Percentiles rank a stretch among this genome's conserved stretches.
phyloP scores from a whole-genome alignment of 2,329 filamentous ascomycete species.

The Zymoseptoria tritici region DNA sequence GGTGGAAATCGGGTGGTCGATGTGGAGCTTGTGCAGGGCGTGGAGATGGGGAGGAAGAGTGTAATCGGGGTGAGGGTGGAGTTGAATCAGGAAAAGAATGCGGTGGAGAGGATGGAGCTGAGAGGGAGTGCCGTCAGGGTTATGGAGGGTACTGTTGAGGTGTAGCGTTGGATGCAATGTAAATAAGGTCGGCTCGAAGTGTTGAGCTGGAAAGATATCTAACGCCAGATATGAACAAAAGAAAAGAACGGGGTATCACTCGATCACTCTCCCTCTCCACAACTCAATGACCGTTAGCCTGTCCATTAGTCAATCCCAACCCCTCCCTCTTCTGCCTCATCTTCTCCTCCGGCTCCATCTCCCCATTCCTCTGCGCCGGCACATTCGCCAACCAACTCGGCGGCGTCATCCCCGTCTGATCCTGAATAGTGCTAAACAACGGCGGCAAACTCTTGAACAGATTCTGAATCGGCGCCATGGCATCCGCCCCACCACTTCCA shows the following conservation, averaged over 20 bases:
- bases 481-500: conserved; percentile 45
- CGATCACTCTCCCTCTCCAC: not conserved
- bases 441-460: conserved; percentile 80
- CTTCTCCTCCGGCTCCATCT: not conserved
- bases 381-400: conserved; percentile 61
- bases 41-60: conserved; percentile 46
- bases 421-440: conserved; percentile 75
- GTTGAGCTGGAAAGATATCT: not conserved
- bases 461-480: conserved; percentile 52
- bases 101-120: conserved; percentile 37
- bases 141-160: conserved; percentile 29
- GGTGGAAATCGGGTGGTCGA: conserved; percentile 18
- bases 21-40: conserved; percentile 42
- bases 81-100: conserved; percentile 29
- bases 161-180: not conserved
- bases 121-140: conserved; percentile 39
- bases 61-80: conserved; percentile 42
- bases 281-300: not conserved
- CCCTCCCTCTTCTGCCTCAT: not conserved
- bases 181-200: too few species aligned
- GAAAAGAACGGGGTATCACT: not conserved
- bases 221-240: not conserved
- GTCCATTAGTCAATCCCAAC: not conserved
- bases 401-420: conserved; percentile 76
- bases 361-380: conserved; percentile 29